These are phyloP conservation scores for Serendipita vermifera DNA, from an alignment of 768 basidiomycete genomes.

Conservation along the genomic window DNA sequence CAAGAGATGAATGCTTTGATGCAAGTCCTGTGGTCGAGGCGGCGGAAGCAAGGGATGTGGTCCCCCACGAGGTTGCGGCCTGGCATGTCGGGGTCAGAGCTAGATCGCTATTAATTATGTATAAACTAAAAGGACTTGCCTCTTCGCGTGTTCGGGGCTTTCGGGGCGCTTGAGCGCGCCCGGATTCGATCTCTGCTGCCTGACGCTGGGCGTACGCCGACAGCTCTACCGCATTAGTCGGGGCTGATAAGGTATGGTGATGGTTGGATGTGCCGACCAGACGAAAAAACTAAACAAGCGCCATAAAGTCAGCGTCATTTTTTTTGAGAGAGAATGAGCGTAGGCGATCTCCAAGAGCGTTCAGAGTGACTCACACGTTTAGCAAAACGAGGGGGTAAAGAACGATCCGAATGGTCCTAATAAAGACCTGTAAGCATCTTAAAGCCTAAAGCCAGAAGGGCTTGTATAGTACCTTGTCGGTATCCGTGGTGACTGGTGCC, in stretches of 20 bases:
- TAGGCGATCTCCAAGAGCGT: no score
- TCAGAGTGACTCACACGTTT: slow-evolving; percentile 3
- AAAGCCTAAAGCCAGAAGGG: no score
- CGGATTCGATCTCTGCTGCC: background rate
- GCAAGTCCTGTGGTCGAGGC: slow-evolving; percentile 2
- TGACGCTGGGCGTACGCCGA: background rate
- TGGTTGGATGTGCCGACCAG: background rate
- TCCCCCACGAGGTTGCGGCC: background rate
- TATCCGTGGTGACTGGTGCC: no score
- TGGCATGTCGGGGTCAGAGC: background rate
- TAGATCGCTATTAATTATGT: no score
- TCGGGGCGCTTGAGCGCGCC: background rate
- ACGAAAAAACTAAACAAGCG: background rate
- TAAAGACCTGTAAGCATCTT: no score
- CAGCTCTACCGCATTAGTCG: background rate
- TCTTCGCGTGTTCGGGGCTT: background rate
- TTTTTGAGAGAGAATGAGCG: no score
- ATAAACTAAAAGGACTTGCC: background rate
- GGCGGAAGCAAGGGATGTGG: background rate
- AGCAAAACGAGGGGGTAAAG: background rate
- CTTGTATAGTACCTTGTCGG: no score
- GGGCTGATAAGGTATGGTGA: background rate
- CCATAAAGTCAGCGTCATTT: no score
- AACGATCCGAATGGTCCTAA: background rate
- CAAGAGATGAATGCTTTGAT: slow-evolving; percentile 8